These are phyloP conservation scores for Dictyostelium citrinum DNA, from an alignment of 78 protist genomes.

Conservation along the genomic window DNA sequence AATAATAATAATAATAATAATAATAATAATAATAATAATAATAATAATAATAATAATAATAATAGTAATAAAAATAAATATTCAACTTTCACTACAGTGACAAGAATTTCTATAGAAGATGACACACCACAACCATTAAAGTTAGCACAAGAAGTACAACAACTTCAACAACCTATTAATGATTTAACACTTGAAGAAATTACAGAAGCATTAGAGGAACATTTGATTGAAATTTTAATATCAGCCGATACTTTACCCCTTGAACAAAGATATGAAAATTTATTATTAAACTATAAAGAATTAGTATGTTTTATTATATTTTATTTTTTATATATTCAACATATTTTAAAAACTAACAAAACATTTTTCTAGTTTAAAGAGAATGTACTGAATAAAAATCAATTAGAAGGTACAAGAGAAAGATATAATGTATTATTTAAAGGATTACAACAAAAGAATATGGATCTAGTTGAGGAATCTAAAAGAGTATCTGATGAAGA, in stretches of 20 bases:
- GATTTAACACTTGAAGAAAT: not conserved
- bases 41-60: not conserved
- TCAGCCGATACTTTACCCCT: not conserved
- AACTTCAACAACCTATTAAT: not conserved
- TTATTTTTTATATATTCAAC: no score
- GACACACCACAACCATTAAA: not conserved
- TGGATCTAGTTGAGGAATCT: not conserved
- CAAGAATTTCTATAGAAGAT: not conserved
- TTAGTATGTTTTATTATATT: not conserved
- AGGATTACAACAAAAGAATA: constrained; percentile 20
- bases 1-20: not conserved
- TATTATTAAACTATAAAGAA: not conserved
- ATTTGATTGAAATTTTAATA: not conserved
- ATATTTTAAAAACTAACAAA: no score
- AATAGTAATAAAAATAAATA: not conserved
- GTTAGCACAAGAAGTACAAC: not conserved
- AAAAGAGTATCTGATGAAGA: constrained; percentile 1
- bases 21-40: not conserved
- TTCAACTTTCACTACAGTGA: not conserved
- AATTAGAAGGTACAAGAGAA: not conserved
- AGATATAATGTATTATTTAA: not conserved
- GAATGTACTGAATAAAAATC: not conserved
- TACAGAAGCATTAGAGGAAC: not conserved
- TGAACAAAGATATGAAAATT: not conserved
- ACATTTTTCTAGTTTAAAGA: not conserved